Evolutionary conservation across 1,284 basidiomycete genomes (phyloP).

Genomic region (Pseudozyma flocculosa): DNA sequence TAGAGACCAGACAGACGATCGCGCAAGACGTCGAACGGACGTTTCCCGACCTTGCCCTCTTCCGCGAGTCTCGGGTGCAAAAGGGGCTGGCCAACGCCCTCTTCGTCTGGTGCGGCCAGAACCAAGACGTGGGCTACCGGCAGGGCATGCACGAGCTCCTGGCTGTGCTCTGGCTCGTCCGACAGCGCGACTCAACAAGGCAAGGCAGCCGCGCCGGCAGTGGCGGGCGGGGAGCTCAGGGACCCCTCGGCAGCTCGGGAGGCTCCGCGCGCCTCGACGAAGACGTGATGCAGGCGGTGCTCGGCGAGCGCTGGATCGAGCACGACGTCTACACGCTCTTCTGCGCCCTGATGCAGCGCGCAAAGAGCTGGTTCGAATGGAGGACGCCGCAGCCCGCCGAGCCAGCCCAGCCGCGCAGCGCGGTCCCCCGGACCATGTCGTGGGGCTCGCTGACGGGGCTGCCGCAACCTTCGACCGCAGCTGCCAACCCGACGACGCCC

Average conservation of each 20-base stretch:
- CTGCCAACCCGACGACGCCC: slow-evolving; percentile 12
- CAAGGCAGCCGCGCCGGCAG: background rate
- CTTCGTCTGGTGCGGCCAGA: slow-evolving; percentile 45
- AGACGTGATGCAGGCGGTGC: slow-evolving; percentile 20
- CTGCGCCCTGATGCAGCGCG: slow-evolving; percentile 37
- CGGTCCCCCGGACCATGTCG: background rate
- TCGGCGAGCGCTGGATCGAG: slow-evolving; percentile 34
- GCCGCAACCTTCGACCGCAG: slow-evolving; percentile 1
- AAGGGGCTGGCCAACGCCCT: slow-evolving; percentile 39
- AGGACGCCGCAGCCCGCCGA: slow-evolving; percentile 4
- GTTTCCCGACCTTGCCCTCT: slow-evolving; percentile 41
- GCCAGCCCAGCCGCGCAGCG: too few relatives aligned
- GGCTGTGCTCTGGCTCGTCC: slow-evolving; percentile 39
- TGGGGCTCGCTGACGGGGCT: background rate
- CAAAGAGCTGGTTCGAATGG: slow-evolving; percentile 48
- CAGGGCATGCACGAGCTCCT: slow-evolving; percentile 59
- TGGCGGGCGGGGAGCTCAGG: too few relatives aligned
- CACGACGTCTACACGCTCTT: slow-evolving; percentile 49
- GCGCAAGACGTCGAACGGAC: slow-evolving; percentile 43
- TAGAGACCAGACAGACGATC: slow-evolving; percentile 38
- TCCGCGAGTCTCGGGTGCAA: slow-evolving; percentile 21
- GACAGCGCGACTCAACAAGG: slow-evolving; percentile 12
- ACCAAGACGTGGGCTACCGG: slow-evolving; percentile 49
- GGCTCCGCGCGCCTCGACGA: too few relatives aligned
- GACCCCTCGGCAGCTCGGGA: too few relatives aligned